A percentile compares a stretch with the other conserved stretches of the same genome.
phyloP scores from a whole-genome alignment of 176 grass and related monocot species.

The Paspalum vaginatum region DNA sequence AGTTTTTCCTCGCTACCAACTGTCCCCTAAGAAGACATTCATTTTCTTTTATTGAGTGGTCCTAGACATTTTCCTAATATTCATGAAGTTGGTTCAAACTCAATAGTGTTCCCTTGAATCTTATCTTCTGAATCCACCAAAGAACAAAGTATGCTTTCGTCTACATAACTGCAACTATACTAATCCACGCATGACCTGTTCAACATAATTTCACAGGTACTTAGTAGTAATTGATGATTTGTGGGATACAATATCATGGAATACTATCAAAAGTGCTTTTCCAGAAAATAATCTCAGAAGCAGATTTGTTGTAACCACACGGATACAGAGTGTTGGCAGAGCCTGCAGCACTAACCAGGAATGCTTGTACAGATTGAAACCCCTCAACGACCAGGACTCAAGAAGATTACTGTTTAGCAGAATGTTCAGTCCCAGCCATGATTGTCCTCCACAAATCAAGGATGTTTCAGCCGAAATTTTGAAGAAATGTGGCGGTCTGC shows the following conservation, averaged over 20 bases:
- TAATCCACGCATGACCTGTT: not conserved
- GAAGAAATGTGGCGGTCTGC: conserved; percentile 25
- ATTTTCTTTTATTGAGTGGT: not conserved
- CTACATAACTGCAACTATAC: not conserved
- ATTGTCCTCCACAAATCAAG: not conserved
- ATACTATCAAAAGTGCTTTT: conserved; percentile 15
- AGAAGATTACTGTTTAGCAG: conserved; percentile 31
- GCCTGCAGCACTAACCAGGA: conserved; percentile 10
- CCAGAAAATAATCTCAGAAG: conserved; percentile 32
- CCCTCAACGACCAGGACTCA: conserved; percentile 16
- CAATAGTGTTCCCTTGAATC: not conserved
- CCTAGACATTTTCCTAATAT: not conserved
- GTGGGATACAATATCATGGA: conserved; percentile 28
- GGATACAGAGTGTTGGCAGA: conserved; percentile 28
- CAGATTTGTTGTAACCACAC: conserved; percentile 32
- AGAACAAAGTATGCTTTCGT: not conserved
- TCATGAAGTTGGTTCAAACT: not conserved
- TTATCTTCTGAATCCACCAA: not conserved
- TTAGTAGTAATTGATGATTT: conserved; percentile 23
- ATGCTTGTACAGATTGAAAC: conserved; percentile 17
- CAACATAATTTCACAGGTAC: conserved; percentile 1
- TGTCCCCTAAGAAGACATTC: not conserved
- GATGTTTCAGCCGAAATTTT: conserved; percentile 11
- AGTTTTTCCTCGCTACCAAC: not conserved
- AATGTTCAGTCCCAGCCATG: not conserved